Conservation (phyloP, 495 filamentous ascomycete species). For the Wilcoxina mikolae region DNA sequence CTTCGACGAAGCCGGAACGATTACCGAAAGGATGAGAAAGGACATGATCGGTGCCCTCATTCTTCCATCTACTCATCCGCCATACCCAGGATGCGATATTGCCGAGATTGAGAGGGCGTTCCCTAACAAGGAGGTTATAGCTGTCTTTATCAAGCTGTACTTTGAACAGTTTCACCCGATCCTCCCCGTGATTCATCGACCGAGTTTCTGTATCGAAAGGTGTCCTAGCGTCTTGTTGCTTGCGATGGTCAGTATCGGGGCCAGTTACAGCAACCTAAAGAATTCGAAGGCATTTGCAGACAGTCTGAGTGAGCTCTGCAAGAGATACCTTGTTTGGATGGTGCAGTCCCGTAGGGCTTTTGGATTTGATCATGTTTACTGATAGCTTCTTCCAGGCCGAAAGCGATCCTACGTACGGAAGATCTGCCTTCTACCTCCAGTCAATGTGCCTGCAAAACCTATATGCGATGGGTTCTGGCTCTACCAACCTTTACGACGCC, state of each 20-base stretch:
- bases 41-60: slow-evolving; percentile 24
- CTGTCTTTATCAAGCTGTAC: slow-evolving; percentile 26
- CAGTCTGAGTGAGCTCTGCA: slow-evolving; percentile 29
- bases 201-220: slow-evolving; percentile 24
- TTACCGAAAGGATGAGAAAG: slow-evolving; percentile 23
- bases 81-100: slow-evolving; percentile 16
- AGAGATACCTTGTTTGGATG: slow-evolving; percentile 28
- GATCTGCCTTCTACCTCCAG: slow-evolving; percentile 27
- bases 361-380: background rate
- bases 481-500: slow-evolving; percentile 28
- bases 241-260: slow-evolving; percentile 29
- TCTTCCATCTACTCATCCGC: slow-evolving; percentile 22
- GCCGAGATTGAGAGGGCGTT: slow-evolving; percentile 23
- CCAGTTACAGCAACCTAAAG: slow-evolving; percentile 28
- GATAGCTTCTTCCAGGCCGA: slow-evolving; percentile 18
- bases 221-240: slow-evolving; percentile 27
- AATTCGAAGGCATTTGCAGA: slow-evolving; percentile 27
- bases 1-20: background rate
- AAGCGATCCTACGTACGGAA: slow-evolving; percentile 23
- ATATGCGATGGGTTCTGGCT: slow-evolving; percentile 28
- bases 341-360: slow-evolving; percentile 8
- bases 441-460: slow-evolving; percentile 30
- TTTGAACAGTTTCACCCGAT: slow-evolving; percentile 29
- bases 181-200: slow-evolving; percentile 28
- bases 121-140: slow-evolving; percentile 21